phyloP scores from a whole-genome alignment of 768 basidiomycete genomes.

The Calvatia gigantea region DNA sequence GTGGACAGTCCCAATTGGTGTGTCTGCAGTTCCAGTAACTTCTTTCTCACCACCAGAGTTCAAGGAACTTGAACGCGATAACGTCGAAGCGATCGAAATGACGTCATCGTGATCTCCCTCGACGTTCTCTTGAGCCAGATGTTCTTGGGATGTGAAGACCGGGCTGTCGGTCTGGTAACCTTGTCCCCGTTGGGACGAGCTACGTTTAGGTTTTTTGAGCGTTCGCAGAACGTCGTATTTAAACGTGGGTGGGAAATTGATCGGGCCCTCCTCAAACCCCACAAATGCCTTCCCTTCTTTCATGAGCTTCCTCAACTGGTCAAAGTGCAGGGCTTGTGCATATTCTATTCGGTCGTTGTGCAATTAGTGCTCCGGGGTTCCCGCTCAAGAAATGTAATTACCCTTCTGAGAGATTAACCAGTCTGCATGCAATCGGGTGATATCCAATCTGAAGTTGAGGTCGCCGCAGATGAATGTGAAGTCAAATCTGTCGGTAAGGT shows the following conservation, averaged over 20 bases:
- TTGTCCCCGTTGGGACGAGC: constrained; percentile 25
- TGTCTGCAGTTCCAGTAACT: constrained; percentile 19
- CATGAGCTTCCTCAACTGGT: constrained; percentile 84
- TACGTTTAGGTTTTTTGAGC: constrained; percentile 46
- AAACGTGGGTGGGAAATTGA: constrained; percentile 90
- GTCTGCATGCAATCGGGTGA: constrained; percentile 89
- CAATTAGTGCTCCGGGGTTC: too few relatives aligned
- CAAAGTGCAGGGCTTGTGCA: constrained; percentile 81
- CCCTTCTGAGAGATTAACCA: constrained; percentile 87
- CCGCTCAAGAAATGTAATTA: constrained; percentile 24
- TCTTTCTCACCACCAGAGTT: constrained; percentile 18
- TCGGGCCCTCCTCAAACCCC: constrained; percentile 78
- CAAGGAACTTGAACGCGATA: constrained; percentile 9
- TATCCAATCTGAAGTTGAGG: constrained; percentile 86
- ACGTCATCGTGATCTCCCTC: constrained; percentile 20
- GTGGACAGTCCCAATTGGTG: neutral
- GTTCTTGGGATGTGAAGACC: constrained; percentile 18
- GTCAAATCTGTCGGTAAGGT: constrained; percentile 87
- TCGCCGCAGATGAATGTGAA: constrained; percentile 88
- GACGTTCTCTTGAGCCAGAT: neutral
- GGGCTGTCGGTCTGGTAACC: constrained; percentile 9
- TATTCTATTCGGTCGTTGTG: constrained; percentile 67
- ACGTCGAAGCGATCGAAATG: neutral
- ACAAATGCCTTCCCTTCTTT: constrained; percentile 59
- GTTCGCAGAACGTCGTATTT: constrained; percentile 81